A percentile compares a stretch with the other conserved stretches of the same genome.
Conservation (phyloP, 257 asterid genomes). For the Rhazya stricta region DNA sequence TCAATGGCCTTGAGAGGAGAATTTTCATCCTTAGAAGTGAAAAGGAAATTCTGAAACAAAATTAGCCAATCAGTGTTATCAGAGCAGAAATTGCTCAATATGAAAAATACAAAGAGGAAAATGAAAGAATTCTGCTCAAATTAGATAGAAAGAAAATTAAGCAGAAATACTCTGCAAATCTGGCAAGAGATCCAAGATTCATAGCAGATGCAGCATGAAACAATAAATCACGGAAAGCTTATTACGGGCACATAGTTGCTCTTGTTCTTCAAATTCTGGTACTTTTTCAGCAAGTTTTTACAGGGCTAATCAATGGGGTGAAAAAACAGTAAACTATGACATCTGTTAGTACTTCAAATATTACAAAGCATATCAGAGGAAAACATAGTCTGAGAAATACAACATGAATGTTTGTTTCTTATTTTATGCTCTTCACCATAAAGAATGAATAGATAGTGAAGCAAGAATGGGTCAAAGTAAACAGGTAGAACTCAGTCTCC, state of each 20-base stretch:
- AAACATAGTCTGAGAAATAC: neutral
- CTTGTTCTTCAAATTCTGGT: neutral
- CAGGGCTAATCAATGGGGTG: neutral
- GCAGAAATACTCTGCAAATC: neutral
- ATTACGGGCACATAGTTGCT: neutral
- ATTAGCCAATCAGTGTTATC: conserved; percentile 5
- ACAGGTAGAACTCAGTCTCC: neutral
- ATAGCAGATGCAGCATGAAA: conserved; percentile 1
- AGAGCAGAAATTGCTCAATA: conserved; percentile 5
- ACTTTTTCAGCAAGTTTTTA: neutral
- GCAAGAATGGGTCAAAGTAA: neutral
- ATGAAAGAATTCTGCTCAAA: neutral
- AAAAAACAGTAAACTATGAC: neutral
- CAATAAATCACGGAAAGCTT: too few relatives aligned
- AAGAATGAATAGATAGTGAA: neutral
- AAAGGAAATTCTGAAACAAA: conserved; percentile 71
- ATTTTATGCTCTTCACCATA: neutral
- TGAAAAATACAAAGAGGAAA: neutral
- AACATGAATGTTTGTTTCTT: neutral
- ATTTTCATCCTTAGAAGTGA: conserved; percentile 66
- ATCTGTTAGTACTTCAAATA: neutral
- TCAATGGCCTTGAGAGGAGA: conserved; percentile 80
- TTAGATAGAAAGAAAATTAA: neutral
- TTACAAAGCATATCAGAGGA: neutral
- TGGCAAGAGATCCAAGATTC: neutral